Evolutionary conservation across 2,329 filamentous ascomycete species (phyloP).

Genomic region (Ascochyta koolunga): DNA sequence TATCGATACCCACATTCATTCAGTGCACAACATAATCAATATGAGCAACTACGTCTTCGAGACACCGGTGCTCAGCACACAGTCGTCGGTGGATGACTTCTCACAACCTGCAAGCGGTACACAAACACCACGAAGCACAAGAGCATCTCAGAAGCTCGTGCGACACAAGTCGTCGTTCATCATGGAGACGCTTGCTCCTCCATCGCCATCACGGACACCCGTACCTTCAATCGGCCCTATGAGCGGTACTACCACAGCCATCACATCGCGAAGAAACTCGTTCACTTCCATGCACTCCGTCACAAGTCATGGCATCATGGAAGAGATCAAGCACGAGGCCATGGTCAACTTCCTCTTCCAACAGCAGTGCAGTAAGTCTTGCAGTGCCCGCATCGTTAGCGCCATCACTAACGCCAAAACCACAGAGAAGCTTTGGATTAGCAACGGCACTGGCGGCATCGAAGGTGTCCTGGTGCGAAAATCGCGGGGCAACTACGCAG

Average conservation of each 20-base stretch:
- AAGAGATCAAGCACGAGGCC: conserved; percentile 79
- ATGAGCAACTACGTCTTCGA: conserved; percentile 16
- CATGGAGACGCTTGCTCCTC: conserved; percentile 21
- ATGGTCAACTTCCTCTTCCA: conserved; percentile 86
- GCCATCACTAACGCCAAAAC: conserved; percentile 7
- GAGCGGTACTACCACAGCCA: conserved; percentile 17
- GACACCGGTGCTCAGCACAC: conserved; percentile 12
- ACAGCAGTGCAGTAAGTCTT: conserved; percentile 66
- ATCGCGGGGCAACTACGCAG: conserved; percentile 72
- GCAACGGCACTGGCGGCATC: conserved; percentile 59
- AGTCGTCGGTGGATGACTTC: conserved; percentile 13
- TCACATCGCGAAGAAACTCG: conserved; percentile 28
- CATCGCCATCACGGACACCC: conserved; percentile 17
- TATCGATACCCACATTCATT: conserved; percentile 1
- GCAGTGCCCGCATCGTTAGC: conserved; percentile 1
- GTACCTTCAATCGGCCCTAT: conserved; percentile 14
- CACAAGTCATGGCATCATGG: conserved; percentile 38
- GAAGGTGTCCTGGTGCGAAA: conserved; percentile 69
- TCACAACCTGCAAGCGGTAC: conserved; percentile 9
- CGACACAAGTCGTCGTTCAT: conserved; percentile 21
- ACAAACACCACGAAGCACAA: conserved; percentile 11
- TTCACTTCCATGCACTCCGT: conserved; percentile 19
- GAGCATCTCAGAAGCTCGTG: conserved; percentile 14
- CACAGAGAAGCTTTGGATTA: conserved; percentile 68
- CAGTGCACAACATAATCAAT: not conserved